Conservation (phyloP, 495 filamentous ascomycete species). For the Aspergillus campestris region DNA sequence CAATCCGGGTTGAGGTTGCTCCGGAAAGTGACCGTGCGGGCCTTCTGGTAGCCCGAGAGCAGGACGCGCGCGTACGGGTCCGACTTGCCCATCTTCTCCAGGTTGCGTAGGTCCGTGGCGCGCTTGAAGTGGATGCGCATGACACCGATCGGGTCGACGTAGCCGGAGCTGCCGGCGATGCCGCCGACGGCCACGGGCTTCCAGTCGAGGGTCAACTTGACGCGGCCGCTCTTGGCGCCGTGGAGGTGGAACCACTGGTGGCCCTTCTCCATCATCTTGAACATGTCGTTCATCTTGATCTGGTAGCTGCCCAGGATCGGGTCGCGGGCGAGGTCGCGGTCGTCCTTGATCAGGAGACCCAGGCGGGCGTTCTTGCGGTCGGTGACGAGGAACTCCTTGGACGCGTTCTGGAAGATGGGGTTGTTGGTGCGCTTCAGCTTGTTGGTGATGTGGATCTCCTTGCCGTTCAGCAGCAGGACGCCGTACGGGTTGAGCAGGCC, state of each 20-base stretch:
- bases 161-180: conserved; percentile 71
- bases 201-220: conserved; percentile 86
- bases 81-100: conserved; percentile 93
- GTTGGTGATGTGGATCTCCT: conserved; percentile 73
- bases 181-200: conserved; percentile 85
- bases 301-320: conserved; percentile 84
- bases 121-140: conserved; percentile 88
- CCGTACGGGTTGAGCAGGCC: conserved; percentile 89
- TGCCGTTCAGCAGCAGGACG: conserved; percentile 77
- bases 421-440: conserved; percentile 95
- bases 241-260: conserved; percentile 92
- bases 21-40: conserved; percentile 85
- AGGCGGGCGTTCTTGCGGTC: conserved; percentile 84
- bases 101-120: conserved; percentile 74
- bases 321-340: conserved; percentile 75
- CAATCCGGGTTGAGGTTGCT: conserved; percentile 94
- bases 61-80: conserved; percentile 88
- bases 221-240: conserved; percentile 72
- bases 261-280: conserved; percentile 83
- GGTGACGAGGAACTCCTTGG: conserved; percentile 88
- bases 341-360: conserved; percentile 89
- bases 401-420: conserved; percentile 83
- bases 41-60: conserved; percentile 82
- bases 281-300: conserved; percentile 87
- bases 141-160: conserved; percentile 86